Evolutionary conservation across 495 filamentous ascomycete genomes (phyloP).

Genomic region (Lichina pygmaea): DNA sequence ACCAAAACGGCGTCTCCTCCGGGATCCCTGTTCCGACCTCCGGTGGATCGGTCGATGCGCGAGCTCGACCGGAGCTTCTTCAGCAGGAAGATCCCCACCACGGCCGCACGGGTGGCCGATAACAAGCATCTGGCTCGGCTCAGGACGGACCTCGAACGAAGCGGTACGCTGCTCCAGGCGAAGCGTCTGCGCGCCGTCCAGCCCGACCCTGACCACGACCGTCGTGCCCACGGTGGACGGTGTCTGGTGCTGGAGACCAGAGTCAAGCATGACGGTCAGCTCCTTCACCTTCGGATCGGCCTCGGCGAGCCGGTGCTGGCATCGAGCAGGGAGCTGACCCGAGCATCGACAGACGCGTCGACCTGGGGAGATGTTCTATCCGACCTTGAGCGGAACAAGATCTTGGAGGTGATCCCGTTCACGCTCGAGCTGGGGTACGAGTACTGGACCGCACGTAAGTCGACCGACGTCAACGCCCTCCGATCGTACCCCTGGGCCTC

Average conservation of each 20-base stretch:
- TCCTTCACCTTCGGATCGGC: neutral
- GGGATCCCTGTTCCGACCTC: slow-evolving; percentile 45
- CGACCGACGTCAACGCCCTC: no score
- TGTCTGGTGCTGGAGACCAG: slow-evolving; percentile 48
- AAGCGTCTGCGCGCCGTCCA: slow-evolving; percentile 27
- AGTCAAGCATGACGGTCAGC: slow-evolving; percentile 36
- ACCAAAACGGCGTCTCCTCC: neutral
- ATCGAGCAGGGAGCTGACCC: neutral
- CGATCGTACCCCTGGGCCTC: no score
- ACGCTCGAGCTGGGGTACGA: slow-evolving; percentile 52
- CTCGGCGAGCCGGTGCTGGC: neutral
- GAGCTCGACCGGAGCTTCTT: slow-evolving; percentile 66
- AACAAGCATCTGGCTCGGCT: slow-evolving; percentile 39
- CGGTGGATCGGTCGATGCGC: slow-evolving; percentile 54
- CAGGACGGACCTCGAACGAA: slow-evolving; percentile 27
- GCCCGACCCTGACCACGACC: slow-evolving; percentile 18
- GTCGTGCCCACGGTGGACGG: slow-evolving; percentile 28
- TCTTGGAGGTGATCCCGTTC: slow-evolving; percentile 44
- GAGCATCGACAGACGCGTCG: slow-evolving; percentile 24
- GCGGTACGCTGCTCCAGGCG: slow-evolving; percentile 30
- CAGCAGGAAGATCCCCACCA: slow-evolving; percentile 38
- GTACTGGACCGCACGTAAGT: slow-evolving; percentile 59
- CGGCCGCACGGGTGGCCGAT: slow-evolving; percentile 57
- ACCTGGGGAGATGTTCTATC: slow-evolving; percentile 49
- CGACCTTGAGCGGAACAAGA: slow-evolving; percentile 35